These are phyloP conservation scores for Chrysanthemum makinoi DNA, from an alignment of 129 eudicot species.

Conservation along the genomic window DNA sequence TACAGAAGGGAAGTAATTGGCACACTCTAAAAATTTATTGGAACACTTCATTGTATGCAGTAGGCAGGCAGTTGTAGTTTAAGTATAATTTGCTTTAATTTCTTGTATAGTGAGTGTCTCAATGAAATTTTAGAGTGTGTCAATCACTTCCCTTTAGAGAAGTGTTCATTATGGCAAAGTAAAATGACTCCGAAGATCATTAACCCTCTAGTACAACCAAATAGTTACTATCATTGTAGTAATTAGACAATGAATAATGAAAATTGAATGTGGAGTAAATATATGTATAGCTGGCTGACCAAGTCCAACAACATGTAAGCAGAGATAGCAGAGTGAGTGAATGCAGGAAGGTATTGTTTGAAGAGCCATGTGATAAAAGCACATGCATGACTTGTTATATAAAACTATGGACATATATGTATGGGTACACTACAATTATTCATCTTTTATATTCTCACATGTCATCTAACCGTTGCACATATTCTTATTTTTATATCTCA, in stretches of 20 bases:
- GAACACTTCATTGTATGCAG: too few species aligned
- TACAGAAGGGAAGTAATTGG: too few species aligned
- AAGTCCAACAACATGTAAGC: conserved; percentile 12
- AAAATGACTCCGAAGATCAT: too few species aligned
- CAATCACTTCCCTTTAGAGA: too few species aligned
- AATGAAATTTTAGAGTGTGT: too few species aligned
- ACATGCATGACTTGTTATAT: conserved; percentile 38
- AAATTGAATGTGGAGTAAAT: conserved; percentile 26
- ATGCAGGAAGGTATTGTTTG: conserved; percentile 12
- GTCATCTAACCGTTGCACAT: conserved; percentile 30
- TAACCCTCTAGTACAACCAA: too few species aligned
- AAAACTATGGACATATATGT: conserved; percentile 31
- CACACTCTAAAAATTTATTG: too few species aligned
- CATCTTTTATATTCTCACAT: conserved; percentile 38
- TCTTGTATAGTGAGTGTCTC: too few species aligned
- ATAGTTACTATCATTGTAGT: too few species aligned
- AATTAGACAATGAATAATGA: background rate
- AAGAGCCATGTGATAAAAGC: conserved; percentile 36
- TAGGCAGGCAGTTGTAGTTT: too few species aligned
- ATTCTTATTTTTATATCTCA: conserved; percentile 7
- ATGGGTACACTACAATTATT: conserved; percentile 35
- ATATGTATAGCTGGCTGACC: conserved; percentile 28
- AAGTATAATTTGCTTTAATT: too few species aligned
- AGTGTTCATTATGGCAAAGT: too few species aligned
- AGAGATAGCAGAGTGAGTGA: conserved; percentile 19